These are phyloP conservation scores for Geranomyces michiganensis DNA, from an alignment of 192 early-diverging fungal species.

Conservation along the genomic window DNA sequence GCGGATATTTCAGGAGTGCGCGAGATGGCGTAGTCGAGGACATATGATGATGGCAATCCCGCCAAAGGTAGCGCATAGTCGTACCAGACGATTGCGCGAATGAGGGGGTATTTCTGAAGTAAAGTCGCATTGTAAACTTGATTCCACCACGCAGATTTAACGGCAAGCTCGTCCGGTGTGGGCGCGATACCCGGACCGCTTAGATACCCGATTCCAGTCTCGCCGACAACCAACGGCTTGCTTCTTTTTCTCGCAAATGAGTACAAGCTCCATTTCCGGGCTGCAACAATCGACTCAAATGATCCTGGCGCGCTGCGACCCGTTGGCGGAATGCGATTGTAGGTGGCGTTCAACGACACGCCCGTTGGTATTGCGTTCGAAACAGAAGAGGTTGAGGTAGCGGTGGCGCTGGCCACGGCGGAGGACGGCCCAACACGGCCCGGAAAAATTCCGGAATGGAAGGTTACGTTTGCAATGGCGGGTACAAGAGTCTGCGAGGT, in stretches of 20 bases:
- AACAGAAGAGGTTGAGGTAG: background rate
- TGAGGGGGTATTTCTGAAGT: conserved; percentile 24
- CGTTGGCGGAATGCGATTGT: conserved; percentile 16
- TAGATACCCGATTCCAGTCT: conserved; percentile 40
- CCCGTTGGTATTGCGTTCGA: background rate
- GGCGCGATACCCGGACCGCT: conserved; percentile 10
- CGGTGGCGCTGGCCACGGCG: background rate
- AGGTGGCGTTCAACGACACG: background rate
- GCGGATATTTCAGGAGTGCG: conserved; percentile 6
- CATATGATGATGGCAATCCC: background rate
- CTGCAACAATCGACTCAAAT: conserved; percentile 16
- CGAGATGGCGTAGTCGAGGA: conserved; percentile 27
- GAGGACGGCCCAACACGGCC: too few species aligned
- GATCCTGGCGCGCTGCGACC: conserved; percentile 11
- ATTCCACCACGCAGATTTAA: conserved; percentile 42
- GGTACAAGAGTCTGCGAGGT: background rate
- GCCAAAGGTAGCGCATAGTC: conserved; percentile 15
- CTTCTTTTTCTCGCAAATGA: conserved; percentile 17
- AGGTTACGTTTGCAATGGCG: background rate
- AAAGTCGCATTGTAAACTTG: conserved; percentile 28
- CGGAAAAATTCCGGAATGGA: background rate
- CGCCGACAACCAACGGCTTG: conserved; percentile 40
- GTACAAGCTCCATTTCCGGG: conserved; percentile 28
- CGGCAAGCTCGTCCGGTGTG: conserved; percentile 31
- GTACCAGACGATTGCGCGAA: conserved; percentile 35